Percentiles rank a stretch among this genome's conserved stretches.
These are phyloP conservation scores for Endocarpon pusillum DNA, from an alignment of 495 filamentous ascomycete species.

Conservation along the genomic window DNA sequence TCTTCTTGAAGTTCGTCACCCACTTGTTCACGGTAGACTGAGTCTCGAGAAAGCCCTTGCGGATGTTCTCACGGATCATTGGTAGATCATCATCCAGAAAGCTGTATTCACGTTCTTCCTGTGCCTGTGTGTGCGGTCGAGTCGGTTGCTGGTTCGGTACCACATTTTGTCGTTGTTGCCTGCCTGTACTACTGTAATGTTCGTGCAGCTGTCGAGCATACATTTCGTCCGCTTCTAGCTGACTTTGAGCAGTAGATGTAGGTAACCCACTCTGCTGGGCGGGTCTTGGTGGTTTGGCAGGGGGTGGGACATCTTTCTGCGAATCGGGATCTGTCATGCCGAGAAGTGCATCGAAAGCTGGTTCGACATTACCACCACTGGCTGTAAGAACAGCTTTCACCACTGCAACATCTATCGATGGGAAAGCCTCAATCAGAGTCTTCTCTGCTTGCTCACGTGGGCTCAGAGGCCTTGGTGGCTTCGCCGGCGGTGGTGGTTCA, in stretches of 20 bases:
- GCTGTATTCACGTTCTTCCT: slow-evolving; percentile 54
- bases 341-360: slow-evolving; percentile 88
- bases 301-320: slow-evolving; percentile 44
- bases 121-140: too few species aligned
- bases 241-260: slow-evolving; percentile 47
- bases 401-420: slow-evolving; percentile 59
- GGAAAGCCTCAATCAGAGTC: slow-evolving; percentile 89
- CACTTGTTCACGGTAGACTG: slow-evolving; percentile 85
- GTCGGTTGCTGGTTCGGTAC: slow-evolving; percentile 26
- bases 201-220: slow-evolving; percentile 89
- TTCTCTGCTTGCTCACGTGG: slow-evolving; percentile 69
- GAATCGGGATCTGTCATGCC: slow-evolving; percentile 90
- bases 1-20: slow-evolving; percentile 80
- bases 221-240: slow-evolving; percentile 78
- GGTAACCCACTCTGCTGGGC: slow-evolving; percentile 23
- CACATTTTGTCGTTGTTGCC: slow-evolving; percentile 16
- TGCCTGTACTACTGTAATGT: slow-evolving; percentile 52
- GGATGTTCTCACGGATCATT: slow-evolving; percentile 80
- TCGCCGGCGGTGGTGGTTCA: slow-evolving; percentile 48
- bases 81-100: slow-evolving; percentile 94
- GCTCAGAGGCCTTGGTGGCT: slow-evolving; percentile 74
- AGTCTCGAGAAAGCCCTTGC: slow-evolving; percentile 88
- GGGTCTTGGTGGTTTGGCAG: slow-evolving; percentile 57
- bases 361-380: slow-evolving; percentile 75
- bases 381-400: slow-evolving; percentile 78